Base-by-base conservation (phyloP, 106 monocot species). In the Dendrobium chrysotoxum region DNA sequence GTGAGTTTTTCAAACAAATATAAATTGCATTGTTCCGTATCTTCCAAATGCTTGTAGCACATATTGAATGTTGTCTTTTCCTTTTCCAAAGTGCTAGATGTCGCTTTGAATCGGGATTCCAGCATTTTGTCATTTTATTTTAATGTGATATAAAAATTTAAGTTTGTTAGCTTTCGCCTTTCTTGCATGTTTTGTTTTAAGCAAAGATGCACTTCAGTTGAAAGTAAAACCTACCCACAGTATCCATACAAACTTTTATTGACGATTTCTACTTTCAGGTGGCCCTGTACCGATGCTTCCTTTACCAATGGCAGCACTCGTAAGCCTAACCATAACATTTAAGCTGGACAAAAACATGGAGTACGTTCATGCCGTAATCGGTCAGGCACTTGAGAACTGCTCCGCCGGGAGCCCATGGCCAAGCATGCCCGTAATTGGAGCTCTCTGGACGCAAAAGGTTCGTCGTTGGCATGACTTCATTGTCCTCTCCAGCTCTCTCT, bases 281-380 rank as follows among this genome's bases (percentile, higher is more conserved):
- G 91, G 91, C 4, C 79, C 76, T 7, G 80, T 79, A 25, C 89
- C 90, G 35, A 91, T 95, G 88, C 92, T 99, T 77, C 98, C 95
- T 23, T 79, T 99, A 71, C 95, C 95, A 28, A 95, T 99, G 91
- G 98, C 95, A 5, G 95, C 93, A 12, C 85, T 99, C 0, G 90
- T 99, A 28, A 92, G 92, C 76, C 82, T 99, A 10, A 99, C 92
- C 45, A 99, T 99, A 74, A 99, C 98, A 46, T 99, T 95, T 81
- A 99, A 93, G 78, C 90, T 95, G 5, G 95, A 99, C 76, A 93
- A 87, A 78, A 87, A 72, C 58, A 39, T 88, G 35, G 93, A 95
- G 42, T 93, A 93, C 82, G 86, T 87, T 74, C 85, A 84, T 77
- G 88, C 77, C 10, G 83, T 95, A 2, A 75, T 86, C 0, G 95